These are phyloP conservation scores for Juglanconis sp. DNA, from an alignment of 2,329 filamentous ascomycete genomes.

Conservation along the genomic window DNA sequence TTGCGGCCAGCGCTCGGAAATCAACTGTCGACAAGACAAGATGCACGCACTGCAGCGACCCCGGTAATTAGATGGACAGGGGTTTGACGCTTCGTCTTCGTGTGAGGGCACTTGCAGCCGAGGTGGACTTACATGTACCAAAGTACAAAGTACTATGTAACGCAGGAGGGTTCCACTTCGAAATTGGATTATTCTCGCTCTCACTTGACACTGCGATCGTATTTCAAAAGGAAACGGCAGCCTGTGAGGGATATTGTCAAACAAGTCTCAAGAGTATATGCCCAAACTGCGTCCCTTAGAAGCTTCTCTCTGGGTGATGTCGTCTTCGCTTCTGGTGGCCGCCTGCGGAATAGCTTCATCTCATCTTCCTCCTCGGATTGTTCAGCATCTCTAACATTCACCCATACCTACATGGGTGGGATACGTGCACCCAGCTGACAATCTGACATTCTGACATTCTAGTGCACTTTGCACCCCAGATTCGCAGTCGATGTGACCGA, in stretches of 20 bases:
- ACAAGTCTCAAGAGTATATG: too few relatives aligned
- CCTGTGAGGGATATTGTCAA: background rate
- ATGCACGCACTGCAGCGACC: constrained; percentile 2
- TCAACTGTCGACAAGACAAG: constrained; percentile 3
- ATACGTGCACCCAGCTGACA: too few relatives aligned
- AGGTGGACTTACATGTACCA: background rate
- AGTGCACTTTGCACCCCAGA: too few relatives aligned
- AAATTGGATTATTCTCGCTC: constrained; percentile 2
- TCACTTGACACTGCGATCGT: background rate
- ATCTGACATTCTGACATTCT: too few relatives aligned
- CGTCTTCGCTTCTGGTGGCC: too few relatives aligned
- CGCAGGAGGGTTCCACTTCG: background rate
- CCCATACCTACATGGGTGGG: too few relatives aligned
- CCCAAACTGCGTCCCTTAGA: too few relatives aligned
- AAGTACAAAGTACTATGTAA: background rate
- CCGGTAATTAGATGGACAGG: background rate
- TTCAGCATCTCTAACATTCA: too few relatives aligned
- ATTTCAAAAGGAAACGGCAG: background rate
- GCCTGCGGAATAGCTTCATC: too few relatives aligned
- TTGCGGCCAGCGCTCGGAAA: constrained; percentile 5
- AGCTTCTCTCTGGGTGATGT: too few relatives aligned
- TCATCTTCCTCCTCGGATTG: too few relatives aligned
- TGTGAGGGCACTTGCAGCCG: background rate
- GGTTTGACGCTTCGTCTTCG: background rate
- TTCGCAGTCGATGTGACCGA: background rate